Percentiles rank a stretch among this genome's conserved stretches.
phyloP scores from a whole-genome alignment of 2,329 filamentous ascomycete genomes.

The Colletotrichum echinochloae region DNA sequence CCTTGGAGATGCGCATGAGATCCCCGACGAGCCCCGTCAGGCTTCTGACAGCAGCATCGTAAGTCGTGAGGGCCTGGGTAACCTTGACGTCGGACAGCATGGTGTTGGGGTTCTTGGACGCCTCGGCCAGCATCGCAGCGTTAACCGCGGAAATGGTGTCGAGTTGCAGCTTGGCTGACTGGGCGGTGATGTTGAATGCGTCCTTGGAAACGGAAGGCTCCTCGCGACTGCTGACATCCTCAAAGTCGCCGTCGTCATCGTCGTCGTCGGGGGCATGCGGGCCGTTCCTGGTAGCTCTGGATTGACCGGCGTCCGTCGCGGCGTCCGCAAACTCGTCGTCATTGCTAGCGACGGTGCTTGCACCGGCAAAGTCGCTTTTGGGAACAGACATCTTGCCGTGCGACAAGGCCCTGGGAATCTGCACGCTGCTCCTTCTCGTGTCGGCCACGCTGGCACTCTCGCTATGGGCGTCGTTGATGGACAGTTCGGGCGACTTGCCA shows the following conservation, averaged over 20 bases:
- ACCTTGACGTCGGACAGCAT: slow-evolving; percentile 82
- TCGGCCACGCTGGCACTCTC: slow-evolving; percentile 66
- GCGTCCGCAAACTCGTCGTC: slow-evolving; percentile 66
- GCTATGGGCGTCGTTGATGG: slow-evolving; percentile 60
- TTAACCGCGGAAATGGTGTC: slow-evolving; percentile 91
- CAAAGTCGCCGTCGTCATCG: slow-evolving; percentile 80
- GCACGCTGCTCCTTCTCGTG: slow-evolving; percentile 56
- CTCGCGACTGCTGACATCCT: slow-evolving; percentile 82
- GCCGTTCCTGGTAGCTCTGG: slow-evolving; percentile 52
- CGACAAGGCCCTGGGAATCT: slow-evolving; percentile 58
- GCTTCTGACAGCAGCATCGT: slow-evolving; percentile 90
- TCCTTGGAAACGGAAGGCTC: slow-evolving; percentile 83
- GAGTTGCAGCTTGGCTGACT: slow-evolving; percentile 88
- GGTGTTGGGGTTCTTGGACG: slow-evolving; percentile 74
- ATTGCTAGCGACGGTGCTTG: slow-evolving; percentile 61
- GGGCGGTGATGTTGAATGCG: slow-evolving; percentile 95
- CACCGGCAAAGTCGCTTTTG: slow-evolving; percentile 52
- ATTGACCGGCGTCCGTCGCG: slow-evolving; percentile 57
- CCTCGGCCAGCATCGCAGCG: slow-evolving; percentile 80
- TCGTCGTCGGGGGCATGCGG: slow-evolving; percentile 56
- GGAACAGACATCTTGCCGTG: slow-evolving; percentile 46
- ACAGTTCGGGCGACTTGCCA: slow-evolving; percentile 59
- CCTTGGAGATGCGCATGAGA: slow-evolving; percentile 89
- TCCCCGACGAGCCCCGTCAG: slow-evolving; percentile 87
- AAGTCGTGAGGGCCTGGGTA: slow-evolving; percentile 82